Evolutionary conservation across 495 filamentous ascomycete species (phyloP), one percentile per base, ranked within the genome.

Genomic region (Podospora appendiculata): DNA sequence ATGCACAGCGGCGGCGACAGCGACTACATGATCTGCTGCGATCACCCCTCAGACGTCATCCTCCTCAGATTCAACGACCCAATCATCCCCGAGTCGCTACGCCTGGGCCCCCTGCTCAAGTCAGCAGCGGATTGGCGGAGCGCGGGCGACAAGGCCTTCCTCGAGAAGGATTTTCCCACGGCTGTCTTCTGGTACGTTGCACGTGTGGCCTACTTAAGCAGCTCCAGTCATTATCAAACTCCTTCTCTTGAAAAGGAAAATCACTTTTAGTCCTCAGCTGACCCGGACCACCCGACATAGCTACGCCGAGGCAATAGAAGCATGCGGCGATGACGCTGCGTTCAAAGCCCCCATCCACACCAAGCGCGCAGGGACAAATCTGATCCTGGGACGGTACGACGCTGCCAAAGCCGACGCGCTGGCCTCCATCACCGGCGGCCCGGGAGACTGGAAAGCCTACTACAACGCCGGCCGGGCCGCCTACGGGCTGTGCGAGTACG

Each of bases 11-110:
- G 62, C 32, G 45, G 12, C 6, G 62, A 72, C 42, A 70, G 69
- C 11, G 62, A 65, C 32, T 74, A 68, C 64, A 68, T 68, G 19
- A 60, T 81, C 19, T 69, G 76, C n/a, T 73, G 81, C 5, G 79
- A 81, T 51, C 79, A 82, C 58, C 57, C 74, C 11, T 74, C 69
- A 11, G 76, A 81, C 53, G 47, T 80, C 14, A 53, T 63, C 17
- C 52, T 64, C 2, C 40, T 64, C 36, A 35, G 57, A 2, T 59
- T 62, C 9, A 50, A 48, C 13, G 57, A 64, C 39, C 52, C 59
- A 0, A 43, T 64, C 35, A 54, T 64, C 75, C 58, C 59, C 3
- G 65, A 64, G 19, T 13, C 61, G 4, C 47, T 68, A 13, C 48
- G 59, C 5, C 38, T 64, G 0, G 65, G 65, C 0, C 58, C 64